Conservation (phyloP, 2,329 filamentous ascomycete genomes). For the Bipolaris victoriae region DNA sequence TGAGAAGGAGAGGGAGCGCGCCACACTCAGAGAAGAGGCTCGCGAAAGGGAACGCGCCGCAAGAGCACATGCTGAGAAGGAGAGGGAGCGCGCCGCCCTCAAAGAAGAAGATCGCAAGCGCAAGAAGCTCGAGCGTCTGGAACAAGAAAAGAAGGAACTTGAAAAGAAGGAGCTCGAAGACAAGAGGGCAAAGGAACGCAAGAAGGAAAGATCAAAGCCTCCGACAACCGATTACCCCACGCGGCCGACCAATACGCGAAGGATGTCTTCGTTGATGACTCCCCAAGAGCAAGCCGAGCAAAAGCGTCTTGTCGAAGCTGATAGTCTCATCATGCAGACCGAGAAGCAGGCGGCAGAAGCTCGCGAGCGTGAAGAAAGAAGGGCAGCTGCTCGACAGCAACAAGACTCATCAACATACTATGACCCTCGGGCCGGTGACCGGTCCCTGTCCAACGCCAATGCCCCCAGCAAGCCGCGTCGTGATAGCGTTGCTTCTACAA, state of each 20-base stretch:
- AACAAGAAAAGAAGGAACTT: conserved; percentile 13
- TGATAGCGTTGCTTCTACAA: conserved; percentile 25
- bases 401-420: conserved; percentile 35
- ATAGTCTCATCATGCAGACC: conserved; percentile 27
- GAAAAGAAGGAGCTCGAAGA: conserved; percentile 12
- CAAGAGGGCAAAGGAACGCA: conserved; percentile 19
- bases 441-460: conserved; percentile 23
- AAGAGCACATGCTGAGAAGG: conserved; percentile 25
- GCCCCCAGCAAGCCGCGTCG: conserved; percentile 25
- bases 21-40: conserved; percentile 25
- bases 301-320: conserved; percentile 28
- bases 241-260: conserved; percentile 23
- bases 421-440: conserved; percentile 28
- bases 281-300: conserved; percentile 25
- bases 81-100: conserved; percentile 17
- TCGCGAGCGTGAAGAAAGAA: conserved; percentile 35
- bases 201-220: conserved; percentile 27
- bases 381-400: conserved; percentile 24
- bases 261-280: conserved; percentile 29
- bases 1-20: conserved; percentile 29
- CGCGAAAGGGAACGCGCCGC: conserved; percentile 29
- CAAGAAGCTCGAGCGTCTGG: conserved; percentile 7
- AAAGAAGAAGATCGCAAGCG: conserved; percentile 5
- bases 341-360: conserved; percentile 33
- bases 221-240: conserved; percentile 25